A percentile compares a stretch with the other conserved stretches of the same genome.
Conservation (phyloP, 1,284 basidiomycete species). For the Coniferiporia sulphurascens region DNA sequence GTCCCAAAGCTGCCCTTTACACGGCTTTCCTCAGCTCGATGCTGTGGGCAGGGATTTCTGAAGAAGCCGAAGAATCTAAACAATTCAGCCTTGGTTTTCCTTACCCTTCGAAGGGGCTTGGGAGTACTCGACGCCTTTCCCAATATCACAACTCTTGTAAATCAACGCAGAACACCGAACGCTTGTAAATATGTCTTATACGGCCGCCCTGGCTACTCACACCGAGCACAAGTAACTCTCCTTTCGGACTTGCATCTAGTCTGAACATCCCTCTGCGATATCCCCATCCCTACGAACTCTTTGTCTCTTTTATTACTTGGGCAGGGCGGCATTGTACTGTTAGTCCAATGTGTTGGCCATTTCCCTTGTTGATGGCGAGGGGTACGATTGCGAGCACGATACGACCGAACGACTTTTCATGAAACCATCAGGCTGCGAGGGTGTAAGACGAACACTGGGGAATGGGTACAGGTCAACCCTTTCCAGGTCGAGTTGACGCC, state of each 20-base stretch:
- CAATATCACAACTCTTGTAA: background rate
- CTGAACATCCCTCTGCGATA: background rate
- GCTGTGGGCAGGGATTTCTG: conserved; percentile 35
- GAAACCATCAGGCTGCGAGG: conserved; percentile 32
- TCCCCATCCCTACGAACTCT: background rate
- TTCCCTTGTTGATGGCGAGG: conserved; percentile 33
- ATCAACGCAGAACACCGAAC: background rate
- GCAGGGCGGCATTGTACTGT: conserved; percentile 4
- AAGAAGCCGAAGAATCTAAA: conserved; percentile 23
- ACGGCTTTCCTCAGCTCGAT: conserved; percentile 40
- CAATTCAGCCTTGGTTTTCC: conserved; percentile 21
- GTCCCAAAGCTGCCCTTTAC: conserved; percentile 20
- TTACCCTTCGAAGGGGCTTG: conserved; percentile 23
- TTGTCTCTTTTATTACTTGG: background rate
- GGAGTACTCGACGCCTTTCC: conserved; percentile 17
- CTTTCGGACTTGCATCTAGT: background rate
- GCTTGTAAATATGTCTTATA: background rate
- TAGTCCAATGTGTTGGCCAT: conserved; percentile 23
- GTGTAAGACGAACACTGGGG: background rate
- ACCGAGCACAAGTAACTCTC: background rate
- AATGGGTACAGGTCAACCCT: too few relatives aligned
- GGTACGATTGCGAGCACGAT: conserved; percentile 31
- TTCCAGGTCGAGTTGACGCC: too few relatives aligned
- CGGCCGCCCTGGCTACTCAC: background rate
- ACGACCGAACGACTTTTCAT: conserved; percentile 41